Evolutionary conservation across 257 asterid species (phyloP).

Genomic region (Nicotiana attenuata): DNA sequence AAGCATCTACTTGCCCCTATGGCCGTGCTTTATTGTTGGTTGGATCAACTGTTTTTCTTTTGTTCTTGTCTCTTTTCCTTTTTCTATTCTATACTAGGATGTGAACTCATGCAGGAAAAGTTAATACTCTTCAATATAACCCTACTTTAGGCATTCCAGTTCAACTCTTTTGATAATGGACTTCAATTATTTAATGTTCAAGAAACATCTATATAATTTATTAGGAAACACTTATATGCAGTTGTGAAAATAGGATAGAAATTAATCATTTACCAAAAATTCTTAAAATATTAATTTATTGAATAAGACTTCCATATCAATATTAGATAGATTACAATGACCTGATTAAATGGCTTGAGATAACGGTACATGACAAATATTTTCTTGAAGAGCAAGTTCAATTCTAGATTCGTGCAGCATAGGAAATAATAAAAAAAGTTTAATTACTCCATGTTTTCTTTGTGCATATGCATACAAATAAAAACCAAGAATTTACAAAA

Average conservation of each 20-base stretch:
- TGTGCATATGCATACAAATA: neutral
- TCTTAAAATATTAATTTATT: neutral
- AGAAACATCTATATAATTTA: no score
- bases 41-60: conserved; percentile 7
- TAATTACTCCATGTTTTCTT: neutral
- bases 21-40: neutral
- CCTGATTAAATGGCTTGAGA: no score
- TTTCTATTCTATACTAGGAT: neutral
- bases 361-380: no score
- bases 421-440: neutral
- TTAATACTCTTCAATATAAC: no score
- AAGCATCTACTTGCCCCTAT: neutral
- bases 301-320: no score
- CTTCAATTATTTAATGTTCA: no score
- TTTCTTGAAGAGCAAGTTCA: neutral
- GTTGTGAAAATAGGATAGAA: neutral
- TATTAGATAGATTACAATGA: no score
- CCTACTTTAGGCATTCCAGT: neutral
- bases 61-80: neutral
- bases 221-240: neutral
- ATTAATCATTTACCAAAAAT: neutral
- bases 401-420: neutral
- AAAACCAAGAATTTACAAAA: neutral
- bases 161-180: neutral
- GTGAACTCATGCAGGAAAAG: neutral